Evolutionary conservation across 108 stramenopile genomes (phyloP).

Genomic region (Pseudonitzschia delicatissima): DNA sequence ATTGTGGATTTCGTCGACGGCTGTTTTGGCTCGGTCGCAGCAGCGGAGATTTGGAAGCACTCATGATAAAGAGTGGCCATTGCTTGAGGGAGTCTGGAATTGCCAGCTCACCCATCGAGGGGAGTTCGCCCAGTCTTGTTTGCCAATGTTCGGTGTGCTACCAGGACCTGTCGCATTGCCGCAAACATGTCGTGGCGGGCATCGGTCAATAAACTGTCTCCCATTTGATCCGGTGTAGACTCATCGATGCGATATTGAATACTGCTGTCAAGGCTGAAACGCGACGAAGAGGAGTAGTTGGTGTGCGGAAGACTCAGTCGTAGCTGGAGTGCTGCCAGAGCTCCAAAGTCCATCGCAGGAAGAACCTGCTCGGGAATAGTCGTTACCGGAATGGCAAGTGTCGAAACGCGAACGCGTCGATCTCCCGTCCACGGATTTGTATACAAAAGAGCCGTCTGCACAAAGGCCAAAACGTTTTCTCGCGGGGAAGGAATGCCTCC

Average conservation of each 20-base stretch:
- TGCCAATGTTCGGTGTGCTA: slow-evolving; percentile 60
- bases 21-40: slow-evolving; percentile 46
- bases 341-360: slow-evolving; percentile 56
- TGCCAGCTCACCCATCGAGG: slow-evolving; percentile 70
- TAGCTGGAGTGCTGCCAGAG: slow-evolving; percentile 47
- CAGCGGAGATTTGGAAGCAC: slow-evolving; percentile 62
- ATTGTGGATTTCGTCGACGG: slow-evolving; percentile 3
- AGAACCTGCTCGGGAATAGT: slow-evolving; percentile 44
- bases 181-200: slow-evolving; percentile 51
- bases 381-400: slow-evolving; percentile 59
- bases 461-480: slow-evolving; percentile 47
- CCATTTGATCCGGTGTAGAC: slow-evolving; percentile 2
- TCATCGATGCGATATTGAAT: neutral
- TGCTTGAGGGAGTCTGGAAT: slow-evolving; percentile 87
- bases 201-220: slow-evolving; percentile 2
- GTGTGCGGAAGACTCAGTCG: slow-evolving; percentile 23
- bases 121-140: neutral
- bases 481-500: slow-evolving; percentile 50
- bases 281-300: slow-evolving; percentile 7
- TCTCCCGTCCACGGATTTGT: slow-evolving; percentile 60
- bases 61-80: slow-evolving; percentile 83
- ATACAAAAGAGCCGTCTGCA: slow-evolving; percentile 79
- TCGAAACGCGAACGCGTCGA: slow-evolving; percentile 79
- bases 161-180: slow-evolving; percentile 58
- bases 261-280: neutral